These are phyloP conservation scores for Calonectria fujianensis DNA, from an alignment of 2,329 filamentous ascomycete genomes.

Conservation along the genomic window DNA sequence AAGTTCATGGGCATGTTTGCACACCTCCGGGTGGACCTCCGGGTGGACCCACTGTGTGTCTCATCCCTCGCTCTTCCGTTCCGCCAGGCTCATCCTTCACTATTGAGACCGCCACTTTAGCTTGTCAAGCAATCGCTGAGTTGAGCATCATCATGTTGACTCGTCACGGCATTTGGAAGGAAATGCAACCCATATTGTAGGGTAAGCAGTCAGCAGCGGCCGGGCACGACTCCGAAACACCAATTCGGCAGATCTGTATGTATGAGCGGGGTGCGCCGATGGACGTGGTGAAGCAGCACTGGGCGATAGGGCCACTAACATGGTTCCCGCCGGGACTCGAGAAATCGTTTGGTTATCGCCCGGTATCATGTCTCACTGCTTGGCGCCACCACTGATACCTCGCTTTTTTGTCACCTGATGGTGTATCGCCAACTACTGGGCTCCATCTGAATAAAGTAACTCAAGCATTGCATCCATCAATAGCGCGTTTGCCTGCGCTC, in stretches of 20 bases:
- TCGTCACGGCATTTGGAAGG: background rate
- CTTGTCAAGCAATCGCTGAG: background rate
- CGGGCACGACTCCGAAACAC: background rate
- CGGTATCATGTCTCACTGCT: conserved; percentile 34
- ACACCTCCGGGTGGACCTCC: conserved; percentile 17
- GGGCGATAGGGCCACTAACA: conserved; percentile 27
- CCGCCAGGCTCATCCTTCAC: conserved; percentile 1
- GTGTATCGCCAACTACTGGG: background rate
- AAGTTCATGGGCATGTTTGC: conserved; percentile 15
- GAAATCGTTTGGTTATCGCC: conserved; percentile 14
- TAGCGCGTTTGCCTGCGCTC: conserved; percentile 14
- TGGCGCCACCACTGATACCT: conserved; percentile 38
- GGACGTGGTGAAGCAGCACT: conserved; percentile 5
- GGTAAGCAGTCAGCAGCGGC: background rate
- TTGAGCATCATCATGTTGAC: background rate
- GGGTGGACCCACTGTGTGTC: conserved; percentile 28
- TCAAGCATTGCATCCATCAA: conserved; percentile 11
- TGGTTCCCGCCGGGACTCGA: conserved; percentile 24
- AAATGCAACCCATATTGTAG: background rate
- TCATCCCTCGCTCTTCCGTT: conserved; percentile 5
- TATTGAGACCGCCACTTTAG: conserved; percentile 16
- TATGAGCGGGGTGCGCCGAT: background rate
- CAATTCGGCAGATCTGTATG: background rate
- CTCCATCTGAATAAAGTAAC: conserved; percentile 24
- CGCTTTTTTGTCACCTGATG: conserved; percentile 20